Evolutionary conservation across 202 grass and related monocot species (phyloP).

Genomic region (Thinopyrum obtusiflorum): DNA sequence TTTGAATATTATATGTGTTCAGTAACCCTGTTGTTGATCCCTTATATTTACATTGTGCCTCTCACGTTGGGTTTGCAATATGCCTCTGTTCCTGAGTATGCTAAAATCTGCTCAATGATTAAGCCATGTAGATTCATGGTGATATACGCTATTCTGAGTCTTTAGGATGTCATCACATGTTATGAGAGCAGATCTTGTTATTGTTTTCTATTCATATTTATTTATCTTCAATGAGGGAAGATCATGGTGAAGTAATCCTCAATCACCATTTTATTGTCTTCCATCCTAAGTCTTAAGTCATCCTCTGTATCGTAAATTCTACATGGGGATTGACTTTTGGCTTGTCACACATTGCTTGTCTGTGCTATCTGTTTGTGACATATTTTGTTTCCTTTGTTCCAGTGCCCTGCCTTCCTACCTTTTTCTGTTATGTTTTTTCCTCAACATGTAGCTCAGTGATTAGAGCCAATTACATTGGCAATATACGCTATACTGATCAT

Average conservation of each 20-base stretch:
- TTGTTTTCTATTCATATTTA: background rate
- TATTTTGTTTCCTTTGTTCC: background rate
- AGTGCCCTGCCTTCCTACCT: background rate
- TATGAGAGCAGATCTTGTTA: constrained; percentile 33
- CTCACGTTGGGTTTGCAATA: no score
- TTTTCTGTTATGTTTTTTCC: background rate
- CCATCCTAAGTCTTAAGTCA: background rate
- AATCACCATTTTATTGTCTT: background rate
- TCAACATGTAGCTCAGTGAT: constrained; percentile 38
- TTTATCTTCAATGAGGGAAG: background rate
- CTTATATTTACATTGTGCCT: background rate
- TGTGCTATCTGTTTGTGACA: background rate
- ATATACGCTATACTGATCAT: constrained; percentile 47
- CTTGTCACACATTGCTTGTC: background rate
- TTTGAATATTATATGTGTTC: background rate
- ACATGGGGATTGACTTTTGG: no score
- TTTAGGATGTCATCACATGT: constrained; percentile 26
- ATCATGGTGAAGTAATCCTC: background rate
- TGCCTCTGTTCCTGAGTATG: no score
- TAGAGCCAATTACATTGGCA: constrained; percentile 30
- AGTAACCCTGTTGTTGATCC: background rate
- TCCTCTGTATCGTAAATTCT: background rate
- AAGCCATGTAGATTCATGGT: constrained; percentile 30
- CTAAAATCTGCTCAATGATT: constrained; percentile 27
- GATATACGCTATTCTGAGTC: constrained; percentile 52